These are phyloP conservation scores for Ogataea corticis DNA, from an alignment of 805 yeast species.

Conservation along the genomic window DNA sequence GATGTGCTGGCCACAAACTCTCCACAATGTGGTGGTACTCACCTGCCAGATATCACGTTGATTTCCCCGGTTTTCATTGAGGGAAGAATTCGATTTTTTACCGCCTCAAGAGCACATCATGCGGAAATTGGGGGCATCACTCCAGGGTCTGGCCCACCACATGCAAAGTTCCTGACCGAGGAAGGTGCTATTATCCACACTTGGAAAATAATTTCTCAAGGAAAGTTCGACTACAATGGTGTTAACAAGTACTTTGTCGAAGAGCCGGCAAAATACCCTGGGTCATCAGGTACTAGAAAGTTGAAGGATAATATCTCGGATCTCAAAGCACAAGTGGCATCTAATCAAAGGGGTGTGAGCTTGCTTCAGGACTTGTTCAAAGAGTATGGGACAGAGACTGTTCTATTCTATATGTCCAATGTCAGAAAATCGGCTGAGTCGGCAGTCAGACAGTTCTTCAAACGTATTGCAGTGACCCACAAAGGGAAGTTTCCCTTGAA, in stretches of 20 bases:
- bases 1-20: constrained; percentile 44
- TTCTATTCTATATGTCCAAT: constrained; percentile 47
- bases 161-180: constrained; percentile 51
- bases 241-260: constrained; percentile 46
- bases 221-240: constrained; percentile 53
- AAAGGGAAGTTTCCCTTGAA: constrained; percentile 35
- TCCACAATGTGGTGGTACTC: constrained; percentile 47
- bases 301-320: constrained; percentile 54
- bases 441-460: constrained; percentile 39
- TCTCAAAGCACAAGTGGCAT: constrained; percentile 47
- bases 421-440: constrained; percentile 46
- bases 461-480: constrained; percentile 42
- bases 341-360: constrained; percentile 51
- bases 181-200: constrained; percentile 58
- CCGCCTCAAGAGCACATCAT: constrained; percentile 61
- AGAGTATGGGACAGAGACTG: constrained; percentile 44
- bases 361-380: constrained; percentile 42
- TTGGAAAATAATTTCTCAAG: constrained; percentile 50
- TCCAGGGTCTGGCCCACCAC: constrained; percentile 57
- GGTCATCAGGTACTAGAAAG: constrained; percentile 56
- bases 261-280: constrained; percentile 49
- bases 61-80: constrained; percentile 55
- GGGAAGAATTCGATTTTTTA: constrained; percentile 47
- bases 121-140: constrained; percentile 63
- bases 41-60: constrained; percentile 52